Evolutionary conservation across 495 filamentous ascomycete genomes (phyloP).

Genomic region (Penicillium antarcticum): DNA sequence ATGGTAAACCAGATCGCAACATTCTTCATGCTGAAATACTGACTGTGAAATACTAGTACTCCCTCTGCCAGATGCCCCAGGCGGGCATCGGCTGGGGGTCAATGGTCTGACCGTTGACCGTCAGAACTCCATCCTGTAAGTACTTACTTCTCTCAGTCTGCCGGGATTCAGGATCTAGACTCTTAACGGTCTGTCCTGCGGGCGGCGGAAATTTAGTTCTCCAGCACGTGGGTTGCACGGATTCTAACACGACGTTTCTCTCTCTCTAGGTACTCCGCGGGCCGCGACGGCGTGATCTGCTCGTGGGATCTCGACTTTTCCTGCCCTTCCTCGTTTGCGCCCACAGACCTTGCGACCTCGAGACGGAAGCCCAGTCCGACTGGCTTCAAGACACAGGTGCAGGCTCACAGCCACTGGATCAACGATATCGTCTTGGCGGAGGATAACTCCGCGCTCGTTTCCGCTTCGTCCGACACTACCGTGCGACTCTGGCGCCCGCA

Average conservation of each 20-base stretch:
- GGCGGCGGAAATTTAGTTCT: not conserved
- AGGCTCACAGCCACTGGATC: constrained; percentile 98
- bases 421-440: constrained; percentile 91
- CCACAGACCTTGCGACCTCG: constrained; percentile 30
- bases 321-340: constrained; percentile 30
- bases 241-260: constrained; percentile 21
- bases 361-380: constrained; percentile 42
- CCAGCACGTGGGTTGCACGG: constrained; percentile 13
- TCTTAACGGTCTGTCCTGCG: not conserved
- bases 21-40: constrained; percentile 7
- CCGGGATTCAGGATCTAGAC: not conserved
- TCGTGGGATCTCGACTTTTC: constrained; percentile 81
- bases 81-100: constrained; percentile 89
- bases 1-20: constrained; percentile 31
- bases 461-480: constrained; percentile 91
- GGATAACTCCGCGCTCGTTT: constrained; percentile 79
- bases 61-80: constrained; percentile 85
- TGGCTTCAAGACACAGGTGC: constrained; percentile 83
- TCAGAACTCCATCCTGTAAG: constrained; percentile 83
- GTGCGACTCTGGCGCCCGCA: constrained; percentile 95
- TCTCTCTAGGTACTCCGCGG: constrained; percentile 78
- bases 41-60: constrained; percentile 60
- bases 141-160: not conserved
- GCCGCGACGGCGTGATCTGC: constrained; percentile 92
- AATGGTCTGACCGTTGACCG: constrained; percentile 88